phyloP scores from a whole-genome alignment of 495 filamentous ascomycete genomes.

The Chlorociboria aeruginascens region DNA sequence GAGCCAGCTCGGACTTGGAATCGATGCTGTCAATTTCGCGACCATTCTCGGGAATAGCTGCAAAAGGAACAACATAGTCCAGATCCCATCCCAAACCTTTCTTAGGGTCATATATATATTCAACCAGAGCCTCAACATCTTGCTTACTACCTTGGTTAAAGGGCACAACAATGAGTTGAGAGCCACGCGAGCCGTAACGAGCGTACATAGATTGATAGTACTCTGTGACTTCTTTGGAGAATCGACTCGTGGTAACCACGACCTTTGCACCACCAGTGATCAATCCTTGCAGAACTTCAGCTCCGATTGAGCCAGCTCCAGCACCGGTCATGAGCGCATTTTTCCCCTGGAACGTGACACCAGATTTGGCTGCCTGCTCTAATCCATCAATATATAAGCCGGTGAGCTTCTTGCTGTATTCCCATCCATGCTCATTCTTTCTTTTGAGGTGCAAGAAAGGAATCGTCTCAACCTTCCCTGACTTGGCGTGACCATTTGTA shows the following conservation, averaged over 20 bases:
- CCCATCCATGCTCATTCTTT: conserved; percentile 90
- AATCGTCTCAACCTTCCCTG: conserved; percentile 90
- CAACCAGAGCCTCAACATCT: conserved; percentile 82
- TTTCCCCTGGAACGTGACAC: conserved; percentile 88
- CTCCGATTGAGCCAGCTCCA: conserved; percentile 94
- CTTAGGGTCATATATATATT: conserved; percentile 97
- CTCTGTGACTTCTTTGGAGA: conserved; percentile 94
- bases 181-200: conserved; percentile 82
- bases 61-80: conserved; percentile 92
- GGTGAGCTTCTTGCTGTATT: conserved; percentile 97
- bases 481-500: conserved; percentile 40
- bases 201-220: conserved; percentile 99
- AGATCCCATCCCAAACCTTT: conserved; percentile 96
- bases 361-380: conserved; percentile 73
- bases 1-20: conserved; percentile 95
- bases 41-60: conserved; percentile 93
- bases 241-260: conserved; percentile 88
- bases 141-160: conserved; percentile 99
- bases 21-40: conserved; percentile 97
- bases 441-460: conserved; percentile 96
- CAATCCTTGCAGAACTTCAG: conserved; percentile 93
- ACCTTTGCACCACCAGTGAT: conserved; percentile 96
- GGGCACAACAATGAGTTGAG: conserved; percentile 91
- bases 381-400: conserved; percentile 83
- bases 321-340: conserved; percentile 97